Evolutionary conservation across 768 basidiomycete genomes (phyloP), one percentile per base, ranked within the genome.

Genomic region (Tylopilus felleus): DNA sequence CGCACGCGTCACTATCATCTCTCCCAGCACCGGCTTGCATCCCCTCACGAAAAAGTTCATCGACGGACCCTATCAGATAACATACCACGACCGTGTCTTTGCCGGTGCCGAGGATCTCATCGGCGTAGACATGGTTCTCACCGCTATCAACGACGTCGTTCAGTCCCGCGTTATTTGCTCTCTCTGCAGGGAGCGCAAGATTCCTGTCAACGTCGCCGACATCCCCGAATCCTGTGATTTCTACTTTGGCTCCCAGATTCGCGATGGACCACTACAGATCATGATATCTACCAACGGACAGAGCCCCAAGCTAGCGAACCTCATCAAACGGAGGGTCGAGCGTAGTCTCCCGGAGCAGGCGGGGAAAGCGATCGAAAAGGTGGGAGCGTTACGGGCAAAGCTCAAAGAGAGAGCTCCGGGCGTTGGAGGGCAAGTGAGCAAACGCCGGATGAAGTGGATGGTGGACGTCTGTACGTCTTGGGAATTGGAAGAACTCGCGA

Each of bases 151-250:
- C 72, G 86, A 95, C 69, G 82, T 83, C 57, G 73, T 78, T 1
- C 75, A 82, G 52, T 92, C 90, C 23, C 80, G 81, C 49, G 66
- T 77, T n/a, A 94, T 98, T 41, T 88, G 81, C 63, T 64, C 77
- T 9, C 74, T 86, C 61, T 89, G 88, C 62, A 75, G 93, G 51
- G 75, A 78, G 23, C 76, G 71, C 49, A 80, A 77, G 44, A 87
- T 98, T 47, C 93, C 94, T 8, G 87, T 96, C 51, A 99, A 99
- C 71, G 93, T 93, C 56, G 97, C 97, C 36, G 96, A 99, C 74
- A 88, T 98, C 55, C 97, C 97, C 3, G 84, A 90, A 41, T 82
- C 86, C 40, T 99, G 97, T 77, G 96, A 99, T 72, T 99, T 99
- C 66, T 98, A 95, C 77, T 99, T 98, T 73, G 97, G 97, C 47